Evolutionary conservation across 257 asterid genomes (phyloP), one percentile per base, ranked within the genome.

Genomic region (Pogostemon cablin): DNA sequence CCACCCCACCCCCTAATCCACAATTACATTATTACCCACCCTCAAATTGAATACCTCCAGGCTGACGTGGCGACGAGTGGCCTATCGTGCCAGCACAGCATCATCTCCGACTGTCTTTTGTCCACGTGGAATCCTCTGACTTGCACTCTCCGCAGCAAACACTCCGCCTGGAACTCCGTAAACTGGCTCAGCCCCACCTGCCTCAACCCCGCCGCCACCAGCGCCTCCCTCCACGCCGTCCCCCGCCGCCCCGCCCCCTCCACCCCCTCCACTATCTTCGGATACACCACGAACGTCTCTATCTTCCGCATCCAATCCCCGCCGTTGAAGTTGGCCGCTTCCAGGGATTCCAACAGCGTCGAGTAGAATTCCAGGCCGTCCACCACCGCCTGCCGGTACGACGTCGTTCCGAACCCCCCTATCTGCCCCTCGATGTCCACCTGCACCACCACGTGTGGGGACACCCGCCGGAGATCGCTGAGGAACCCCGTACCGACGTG

Each of bases 41-140:
- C 4, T n/a, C 2, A 57, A 9, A 58, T 7, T 9, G 32, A 92
- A 75, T 49, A 87, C 86, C 93, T 81, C 99, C 99, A 95, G 0
- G 97, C 93, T 70, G 99, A 95, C 74, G 92, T 88, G 85, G 96
- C 89, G n/a, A 85, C 93, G 0, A 91, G 84, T 2, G 90, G 91
- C 87, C 95, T 78, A 35, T 87, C 93, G 44, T 91, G 93, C 99
- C 99, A 95, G 82, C 97, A 95, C 52, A 95, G 99, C 92, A 89
- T 75, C 97, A 91, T 81, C 91, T 95, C 99, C 11, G 90, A 92
- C 78, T 87, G 97, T 9, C 84, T 81, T 67, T 91, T 91, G 9
- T 77, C 89, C 67, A 91, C 96, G 79, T 87, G 96, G 90, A 93
- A 91, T 4, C 99, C 99, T 65, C 95, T 81, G 0, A 84, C 92